Percentiles rank a stretch among this genome's conserved stretches.
These are phyloP conservation scores for Diplodia scrobiculata DNA, from an alignment of 2,329 filamentous ascomycete species.

Conservation along the genomic window DNA sequence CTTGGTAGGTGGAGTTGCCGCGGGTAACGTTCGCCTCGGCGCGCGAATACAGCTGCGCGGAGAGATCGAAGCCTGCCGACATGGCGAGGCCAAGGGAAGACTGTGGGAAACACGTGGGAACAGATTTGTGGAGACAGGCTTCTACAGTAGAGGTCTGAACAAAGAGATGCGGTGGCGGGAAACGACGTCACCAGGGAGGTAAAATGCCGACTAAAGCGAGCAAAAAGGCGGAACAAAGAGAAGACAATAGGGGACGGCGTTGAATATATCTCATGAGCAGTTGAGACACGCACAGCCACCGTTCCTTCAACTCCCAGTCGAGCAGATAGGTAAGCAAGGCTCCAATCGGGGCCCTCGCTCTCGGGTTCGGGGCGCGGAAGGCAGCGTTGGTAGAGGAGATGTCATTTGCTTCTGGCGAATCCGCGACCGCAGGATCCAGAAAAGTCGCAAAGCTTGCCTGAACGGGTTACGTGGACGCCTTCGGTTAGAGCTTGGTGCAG, in stretches of 20 bases:
- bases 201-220: background rate
- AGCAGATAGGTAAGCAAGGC: slow-evolving; percentile 15
- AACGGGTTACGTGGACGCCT: slow-evolving; percentile 6
- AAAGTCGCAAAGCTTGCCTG: slow-evolving; percentile 2
- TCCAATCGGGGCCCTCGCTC: slow-evolving; percentile 11
- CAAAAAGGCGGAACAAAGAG: background rate
- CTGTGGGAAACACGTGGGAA: background rate
- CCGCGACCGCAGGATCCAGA: slow-evolving; percentile 12
- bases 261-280: slow-evolving; percentile 1
- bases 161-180: background rate
- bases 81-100: slow-evolving; percentile 11
- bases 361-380: slow-evolving; percentile 9
- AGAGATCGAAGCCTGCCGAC: slow-evolving; percentile 1
- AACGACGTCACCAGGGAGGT: background rate
- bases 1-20: slow-evolving; percentile 31
- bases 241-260: background rate
- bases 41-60: slow-evolving; percentile 9
- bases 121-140: background rate
- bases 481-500: slow-evolving; percentile 21
- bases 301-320: background rate
- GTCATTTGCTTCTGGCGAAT: slow-evolving; percentile 1
- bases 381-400: slow-evolving; percentile 12
- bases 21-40: slow-evolving; percentile 6
- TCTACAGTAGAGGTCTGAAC: background rate
- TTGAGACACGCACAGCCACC: slow-evolving; percentile 17